Conservation (phyloP, 2,329 filamentous ascomycete species). For the Aspergillus ochraceoroseus region DNA sequence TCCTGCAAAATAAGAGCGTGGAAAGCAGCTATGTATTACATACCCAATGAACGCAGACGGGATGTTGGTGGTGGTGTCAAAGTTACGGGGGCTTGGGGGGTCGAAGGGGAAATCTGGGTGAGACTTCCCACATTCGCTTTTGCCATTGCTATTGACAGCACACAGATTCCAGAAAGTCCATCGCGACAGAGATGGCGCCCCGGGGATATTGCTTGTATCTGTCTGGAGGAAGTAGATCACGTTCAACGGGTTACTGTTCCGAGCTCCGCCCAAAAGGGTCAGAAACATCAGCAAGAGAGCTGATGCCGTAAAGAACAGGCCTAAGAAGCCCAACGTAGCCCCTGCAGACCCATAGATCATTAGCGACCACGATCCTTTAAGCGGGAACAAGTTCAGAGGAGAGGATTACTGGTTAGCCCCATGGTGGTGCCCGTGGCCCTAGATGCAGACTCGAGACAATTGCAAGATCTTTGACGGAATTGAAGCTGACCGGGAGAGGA, state of each 20-base stretch:
- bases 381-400: not conserved
- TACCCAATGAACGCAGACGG: constrained; percentile 53
- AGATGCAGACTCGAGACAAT: constrained; percentile 2
- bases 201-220: constrained; percentile 66
- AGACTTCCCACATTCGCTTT: constrained; percentile 60
- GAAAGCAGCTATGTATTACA: constrained; percentile 21
- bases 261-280: constrained; percentile 58
- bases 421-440: constrained; percentile 17
- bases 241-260: constrained; percentile 57
- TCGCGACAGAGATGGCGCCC: constrained; percentile 63
- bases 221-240: constrained; percentile 82
- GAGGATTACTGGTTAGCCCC: constrained; percentile 33
- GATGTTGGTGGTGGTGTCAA: constrained; percentile 51
- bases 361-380: constrained; percentile 3
- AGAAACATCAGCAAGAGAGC: constrained; percentile 62
- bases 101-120: constrained; percentile 64
- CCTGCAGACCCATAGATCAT: constrained; percentile 39
- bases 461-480: not conserved
- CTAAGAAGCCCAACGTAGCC: constrained; percentile 51
- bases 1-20: too few species aligned
- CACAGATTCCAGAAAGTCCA: constrained; percentile 93
- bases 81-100: constrained; percentile 54
- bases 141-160: constrained; percentile 51
- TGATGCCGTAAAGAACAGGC: constrained; percentile 58
- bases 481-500: constrained; percentile 2